Evolutionary conservation across 2,329 filamentous ascomycete genomes (phyloP).

Genomic region (Neofusicoccum parvum): DNA sequence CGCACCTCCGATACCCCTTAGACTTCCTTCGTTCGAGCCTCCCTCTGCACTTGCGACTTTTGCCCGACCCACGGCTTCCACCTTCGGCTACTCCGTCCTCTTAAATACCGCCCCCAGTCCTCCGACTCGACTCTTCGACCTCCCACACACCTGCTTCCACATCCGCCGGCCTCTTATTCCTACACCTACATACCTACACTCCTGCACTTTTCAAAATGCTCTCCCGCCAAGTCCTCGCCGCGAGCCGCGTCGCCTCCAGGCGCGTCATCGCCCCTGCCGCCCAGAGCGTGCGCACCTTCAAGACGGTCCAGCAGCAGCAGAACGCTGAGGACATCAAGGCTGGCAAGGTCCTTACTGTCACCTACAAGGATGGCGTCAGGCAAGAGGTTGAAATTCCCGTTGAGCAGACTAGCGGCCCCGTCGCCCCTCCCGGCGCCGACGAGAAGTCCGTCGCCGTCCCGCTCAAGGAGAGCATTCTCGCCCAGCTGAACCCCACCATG

Average conservation of each 20-base stretch:
- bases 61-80: not conserved
- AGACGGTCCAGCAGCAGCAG: conserved; percentile 12
- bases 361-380: conserved; percentile 21
- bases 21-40: conserved; percentile 3
- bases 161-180: not conserved
- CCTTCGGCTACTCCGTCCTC: too few relatives aligned
- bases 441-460: conserved; percentile 33
- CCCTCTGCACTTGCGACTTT: conserved; percentile 4
- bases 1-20: conserved; percentile 1
- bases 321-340: conserved; percentile 20
- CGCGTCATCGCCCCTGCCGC: conserved; percentile 16
- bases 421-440: conserved; percentile 36
- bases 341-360: conserved; percentile 21
- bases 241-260: conserved; percentile 15
- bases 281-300: conserved; percentile 19
- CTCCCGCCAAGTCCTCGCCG: conserved; percentile 13
- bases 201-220: conserved; percentile 1
- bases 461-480: conserved; percentile 46
- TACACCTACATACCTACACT: not conserved
- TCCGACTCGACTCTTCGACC: not conserved
- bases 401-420: conserved; percentile 36
- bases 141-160: not conserved
- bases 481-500: conserved; percentile 64
- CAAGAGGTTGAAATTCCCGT: conserved; percentile 29
- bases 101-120: not conserved